Base-by-base conservation (phyloP, 1,284 basidiomycete genomes). In the Cutaneotrichosporon sp. region DNA sequence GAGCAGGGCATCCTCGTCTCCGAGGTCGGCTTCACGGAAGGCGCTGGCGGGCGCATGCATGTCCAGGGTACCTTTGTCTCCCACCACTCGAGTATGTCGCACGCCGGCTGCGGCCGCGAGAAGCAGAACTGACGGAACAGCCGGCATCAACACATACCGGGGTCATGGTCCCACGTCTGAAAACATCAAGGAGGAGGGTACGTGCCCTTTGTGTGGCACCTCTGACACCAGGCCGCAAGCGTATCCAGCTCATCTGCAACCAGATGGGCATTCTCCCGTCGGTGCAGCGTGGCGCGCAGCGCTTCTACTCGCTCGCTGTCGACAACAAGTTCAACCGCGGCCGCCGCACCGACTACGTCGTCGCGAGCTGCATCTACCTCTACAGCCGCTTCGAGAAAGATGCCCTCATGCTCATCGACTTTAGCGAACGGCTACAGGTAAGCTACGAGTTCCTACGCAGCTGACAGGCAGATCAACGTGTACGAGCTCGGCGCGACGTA, bases 321-420 rank as follows among this genome's bases (percentile, higher is more conserved):
- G 90, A 95, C 71, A 91, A 93, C 81, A 91, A 90, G 71, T 97
- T 97, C 76, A 94, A 91, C 13, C 92, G 92, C 75, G 97, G 97
- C 2, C 86, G 97, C 36, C 89, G 90, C 72, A 91, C 90, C 68
- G 85, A 93, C 75, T 95, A 97, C 71, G 92, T 98, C 60, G 89
- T 95, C 29, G 95, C 95, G 0, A 90, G 94, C 52, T 99, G 97
- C 77, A 84, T 98, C 54, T 99, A 99, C 75, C 87, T 97, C 54
- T 92, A 94, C 8, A 97, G 94, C 74, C 82, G 97, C 60, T 88
- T 94, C 79, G 91, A 91, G 71, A 92, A 95, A 79, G 81, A 81
- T 20, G 83, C 89, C 43, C 92, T 95, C 76, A 99, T 99, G 97
- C 87, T 99, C 38, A 99, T 99, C 68, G 97, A 99, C 81, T 98